These are phyloP conservation scores for Graphilbum ipis-grandicollis DNA, from an alignment of 2,329 filamentous ascomycete genomes.

Conservation along the genomic window DNA sequence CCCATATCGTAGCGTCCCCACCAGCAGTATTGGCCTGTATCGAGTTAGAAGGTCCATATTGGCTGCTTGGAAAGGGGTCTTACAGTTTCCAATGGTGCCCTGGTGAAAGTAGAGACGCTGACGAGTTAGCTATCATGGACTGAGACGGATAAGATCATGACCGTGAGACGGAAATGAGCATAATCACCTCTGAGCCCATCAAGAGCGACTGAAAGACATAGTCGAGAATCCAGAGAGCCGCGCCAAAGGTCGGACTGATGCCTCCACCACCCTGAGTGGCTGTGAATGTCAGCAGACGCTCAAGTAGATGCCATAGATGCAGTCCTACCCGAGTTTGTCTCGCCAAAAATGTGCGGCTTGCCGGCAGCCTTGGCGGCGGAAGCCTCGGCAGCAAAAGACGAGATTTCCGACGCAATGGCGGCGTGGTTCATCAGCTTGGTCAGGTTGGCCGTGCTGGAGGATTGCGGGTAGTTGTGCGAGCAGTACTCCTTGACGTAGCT, in stretches of 20 bases:
- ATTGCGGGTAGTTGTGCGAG: slow-evolving; percentile 19
- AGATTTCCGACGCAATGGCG: slow-evolving; percentile 19
- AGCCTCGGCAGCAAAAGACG: background rate
- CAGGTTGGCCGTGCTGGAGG: slow-evolving; percentile 1
- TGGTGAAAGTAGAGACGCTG: slow-evolving; percentile 18
- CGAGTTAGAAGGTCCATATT: too few species aligned
- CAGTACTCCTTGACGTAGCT: slow-evolving; percentile 26
- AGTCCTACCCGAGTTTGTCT: slow-evolving; percentile 29
- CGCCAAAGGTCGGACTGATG: slow-evolving; percentile 27
- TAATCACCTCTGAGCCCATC: slow-evolving; percentile 1
- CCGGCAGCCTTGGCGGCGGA: slow-evolving; percentile 10
- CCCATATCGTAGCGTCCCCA: slow-evolving; percentile 30
- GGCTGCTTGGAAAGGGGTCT: too few species aligned
- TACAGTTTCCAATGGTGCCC: slow-evolving; percentile 30
- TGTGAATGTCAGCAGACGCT: slow-evolving; percentile 6
- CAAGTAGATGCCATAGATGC: too few species aligned
- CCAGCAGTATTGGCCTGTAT: slow-evolving; percentile 24
- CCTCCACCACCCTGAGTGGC: slow-evolving; percentile 20
- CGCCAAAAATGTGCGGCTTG: slow-evolving; percentile 29
- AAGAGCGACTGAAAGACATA: slow-evolving; percentile 15
- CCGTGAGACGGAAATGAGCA: slow-evolving; percentile 17
- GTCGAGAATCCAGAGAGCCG: slow-evolving; percentile 29
- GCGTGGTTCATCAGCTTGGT: slow-evolving; percentile 24
- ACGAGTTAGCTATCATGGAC: background rate
- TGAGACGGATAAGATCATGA: slow-evolving; percentile 13